Evolutionary conservation across 768 basidiomycete genomes (phyloP), one percentile per base, ranked within the genome.

Genomic region (Nidularia sp.): DNA sequence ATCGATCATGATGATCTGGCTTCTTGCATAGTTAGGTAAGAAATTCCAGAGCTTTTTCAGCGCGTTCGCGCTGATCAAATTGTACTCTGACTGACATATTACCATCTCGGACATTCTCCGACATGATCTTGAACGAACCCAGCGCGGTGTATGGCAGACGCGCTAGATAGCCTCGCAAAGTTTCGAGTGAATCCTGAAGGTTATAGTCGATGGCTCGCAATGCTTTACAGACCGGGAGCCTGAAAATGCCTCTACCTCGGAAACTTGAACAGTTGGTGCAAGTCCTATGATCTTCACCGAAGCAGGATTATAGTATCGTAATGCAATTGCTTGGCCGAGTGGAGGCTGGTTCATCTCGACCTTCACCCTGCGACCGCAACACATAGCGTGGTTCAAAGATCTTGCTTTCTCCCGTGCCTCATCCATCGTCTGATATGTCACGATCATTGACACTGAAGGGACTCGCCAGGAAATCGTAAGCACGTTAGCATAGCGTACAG

Each of bases 401-500:
- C 51, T 56, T 3, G 69, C 70, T 56, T 74, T 76, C 25, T 52
- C 56, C 25, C 58, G 49, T 0, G 79, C 75, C 31, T 62, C 57
- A 0, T 57, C 60, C 49, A 67, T 56, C 4, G 65, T 62, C 4
- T 47, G 4, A 54, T 78, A 86, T 3, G 67, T 71, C 1, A 70
- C 81, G n/a, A 78, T 55, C 53, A 77, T 74, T 1, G 72, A 63
- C 4, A 60, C 59, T n/a, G 75, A 78, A 1, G 83, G 82, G 0
- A 66, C 63, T 5, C 63, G 69, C 80, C 84, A 87, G 8, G 72
- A 74, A 43, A 85, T 70, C 0, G 71, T 73, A 47, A 85, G 58
- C 35, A 71, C 66, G 9, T 80, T 68, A 3, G 62, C 44, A 31
- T 69, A 67, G 2, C 65, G 65, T 4, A 55, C 55, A 2, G 66